phyloP scores from a whole-genome alignment of 1,284 basidiomycete species.

The Heterobasidion irregulare region DNA sequence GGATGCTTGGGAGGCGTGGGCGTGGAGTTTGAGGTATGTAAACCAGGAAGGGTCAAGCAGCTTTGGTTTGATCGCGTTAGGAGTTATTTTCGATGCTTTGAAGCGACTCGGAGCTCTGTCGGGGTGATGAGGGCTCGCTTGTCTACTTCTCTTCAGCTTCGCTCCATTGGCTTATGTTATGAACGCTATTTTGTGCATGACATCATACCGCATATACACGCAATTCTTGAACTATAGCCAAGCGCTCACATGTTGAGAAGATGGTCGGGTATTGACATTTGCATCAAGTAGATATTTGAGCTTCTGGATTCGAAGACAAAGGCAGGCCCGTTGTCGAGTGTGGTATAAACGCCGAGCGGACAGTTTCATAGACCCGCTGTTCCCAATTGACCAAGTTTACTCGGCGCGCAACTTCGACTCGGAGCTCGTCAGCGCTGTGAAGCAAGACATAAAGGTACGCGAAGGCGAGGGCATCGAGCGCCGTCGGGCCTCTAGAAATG shows the following conservation, averaged over 20 bases:
- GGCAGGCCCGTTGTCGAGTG: neutral
- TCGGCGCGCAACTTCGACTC: slow-evolving; percentile 57
- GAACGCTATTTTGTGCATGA: too few relatives aligned
- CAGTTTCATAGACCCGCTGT: slow-evolving; percentile 48
- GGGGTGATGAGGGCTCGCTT: neutral
- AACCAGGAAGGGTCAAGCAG: slow-evolving; percentile 32
- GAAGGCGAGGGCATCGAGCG: slow-evolving; percentile 70
- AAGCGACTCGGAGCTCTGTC: neutral
- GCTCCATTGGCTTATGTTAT: too few relatives aligned
- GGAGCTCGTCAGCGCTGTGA: slow-evolving; percentile 39
- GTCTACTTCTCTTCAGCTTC: too few relatives aligned
- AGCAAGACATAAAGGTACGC: slow-evolving; percentile 68
- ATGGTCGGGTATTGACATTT: neutral
- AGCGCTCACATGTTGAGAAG: neutral
- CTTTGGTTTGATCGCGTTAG: neutral
- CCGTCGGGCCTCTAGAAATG: slow-evolving; percentile 52
- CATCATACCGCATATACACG: too few relatives aligned
- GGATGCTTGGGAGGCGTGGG: slow-evolving; percentile 59
- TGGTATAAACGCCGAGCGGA: slow-evolving; percentile 36
- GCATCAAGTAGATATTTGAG: neutral
- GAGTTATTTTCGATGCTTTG: neutral
- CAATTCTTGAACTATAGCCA: too few relatives aligned
- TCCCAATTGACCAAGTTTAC: slow-evolving; percentile 76
- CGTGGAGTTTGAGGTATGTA: slow-evolving; percentile 33
- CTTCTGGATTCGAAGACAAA: neutral